These are phyloP conservation scores for Scytalidium lignicola DNA, from an alignment of 2,329 filamentous ascomycete species.

Conservation along the genomic window DNA sequence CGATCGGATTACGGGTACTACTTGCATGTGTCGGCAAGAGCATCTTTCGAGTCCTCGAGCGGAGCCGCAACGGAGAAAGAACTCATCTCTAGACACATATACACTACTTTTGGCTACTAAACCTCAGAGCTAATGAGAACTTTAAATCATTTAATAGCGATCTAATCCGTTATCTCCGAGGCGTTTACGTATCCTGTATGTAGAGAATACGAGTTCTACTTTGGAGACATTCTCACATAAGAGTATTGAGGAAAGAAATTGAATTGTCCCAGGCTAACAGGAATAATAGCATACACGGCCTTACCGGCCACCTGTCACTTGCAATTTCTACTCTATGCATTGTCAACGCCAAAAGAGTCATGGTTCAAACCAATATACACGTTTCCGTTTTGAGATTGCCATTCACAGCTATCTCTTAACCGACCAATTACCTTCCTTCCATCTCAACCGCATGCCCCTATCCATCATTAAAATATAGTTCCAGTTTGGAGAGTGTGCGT, in stretches of 20 bases:
- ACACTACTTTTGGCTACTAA: no score
- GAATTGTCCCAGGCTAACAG: constrained; percentile 5
- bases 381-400: constrained; percentile 20
- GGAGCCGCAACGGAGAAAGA: no score
- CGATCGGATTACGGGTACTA: no score
- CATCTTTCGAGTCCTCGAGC: no score
- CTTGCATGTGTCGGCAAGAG: no score
- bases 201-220: no score
- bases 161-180: no score
- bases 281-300: constrained; percentile 29
- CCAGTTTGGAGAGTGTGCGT: constrained; percentile 21
- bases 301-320: constrained; percentile 19
- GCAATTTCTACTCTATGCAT: constrained; percentile 28
- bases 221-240: no score
- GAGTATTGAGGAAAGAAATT: neutral
- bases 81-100: no score
- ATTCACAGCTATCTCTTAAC: neutral
- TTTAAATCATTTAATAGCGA: no score
- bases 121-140: no score
- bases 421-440: neutral
- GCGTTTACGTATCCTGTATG: no score
- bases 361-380: constrained; percentile 25
- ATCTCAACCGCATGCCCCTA: constrained; percentile 5
- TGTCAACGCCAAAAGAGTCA: constrained; percentile 24
- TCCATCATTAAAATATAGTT: constrained; percentile 20